These are phyloP conservation scores for Citrullus mucosospermus DNA, from an alignment of 306 rosid species.

Conservation along the genomic window DNA sequence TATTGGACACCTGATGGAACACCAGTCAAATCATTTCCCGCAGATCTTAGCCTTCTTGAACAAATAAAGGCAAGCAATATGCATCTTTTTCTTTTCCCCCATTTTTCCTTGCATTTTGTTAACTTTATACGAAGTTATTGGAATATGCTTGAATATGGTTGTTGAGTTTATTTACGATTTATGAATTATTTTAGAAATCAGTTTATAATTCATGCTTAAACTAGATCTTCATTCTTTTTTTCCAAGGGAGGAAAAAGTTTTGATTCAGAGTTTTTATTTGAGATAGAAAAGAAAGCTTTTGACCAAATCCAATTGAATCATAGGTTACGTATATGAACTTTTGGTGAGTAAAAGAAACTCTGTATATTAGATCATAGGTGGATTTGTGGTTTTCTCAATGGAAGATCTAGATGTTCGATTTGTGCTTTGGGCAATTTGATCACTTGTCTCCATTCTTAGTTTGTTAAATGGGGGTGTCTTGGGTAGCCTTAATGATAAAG, in stretches of 20 bases:
- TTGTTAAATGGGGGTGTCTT: neutral
- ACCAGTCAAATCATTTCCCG: conserved; percentile 57
- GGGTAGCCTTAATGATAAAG: neutral
- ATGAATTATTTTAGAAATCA: neutral
- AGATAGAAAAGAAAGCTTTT: neutral
- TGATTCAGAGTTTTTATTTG: neutral
- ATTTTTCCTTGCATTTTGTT: neutral
- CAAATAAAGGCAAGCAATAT: conserved; percentile 49
- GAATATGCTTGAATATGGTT: neutral
- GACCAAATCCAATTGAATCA: neutral
- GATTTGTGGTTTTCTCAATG: neutral
- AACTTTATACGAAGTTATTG: neutral
- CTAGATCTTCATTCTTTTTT: neutral
- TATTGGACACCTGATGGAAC: conserved; percentile 58
- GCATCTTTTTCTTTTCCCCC: neutral
- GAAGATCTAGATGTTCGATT: neutral
- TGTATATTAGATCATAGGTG: neutral
- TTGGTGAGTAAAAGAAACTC: neutral
- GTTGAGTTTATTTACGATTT: neutral
- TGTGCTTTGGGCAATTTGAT: neutral
- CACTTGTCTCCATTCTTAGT: neutral
- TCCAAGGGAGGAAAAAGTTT: neutral
- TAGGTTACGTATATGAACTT: neutral
- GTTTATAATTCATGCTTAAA: neutral
- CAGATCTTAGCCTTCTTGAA: conserved; percentile 78